These are phyloP conservation scores for Cryptococcus jaspeensis DNA, from an alignment of 1,284 basidiomycete species.

Conservation along the genomic window DNA sequence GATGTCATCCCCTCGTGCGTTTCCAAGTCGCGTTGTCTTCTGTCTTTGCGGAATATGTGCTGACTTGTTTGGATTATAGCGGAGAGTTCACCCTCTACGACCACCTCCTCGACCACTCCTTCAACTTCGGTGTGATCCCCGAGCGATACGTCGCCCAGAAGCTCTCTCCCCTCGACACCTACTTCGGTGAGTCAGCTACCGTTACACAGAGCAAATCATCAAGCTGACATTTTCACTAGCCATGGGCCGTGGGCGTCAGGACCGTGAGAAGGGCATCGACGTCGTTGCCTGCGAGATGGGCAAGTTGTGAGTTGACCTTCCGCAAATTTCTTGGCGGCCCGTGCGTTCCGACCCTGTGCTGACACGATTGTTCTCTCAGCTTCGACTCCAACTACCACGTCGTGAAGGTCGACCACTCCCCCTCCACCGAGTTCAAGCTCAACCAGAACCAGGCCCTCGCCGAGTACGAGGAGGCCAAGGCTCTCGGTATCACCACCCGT, in stretches of 20 bases:
- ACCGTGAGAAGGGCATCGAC: slow-evolving; percentile 77
- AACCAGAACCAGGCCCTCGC: slow-evolving; percentile 92
- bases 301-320: slow-evolving; percentile 70
- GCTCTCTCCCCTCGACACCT: slow-evolving; percentile 88
- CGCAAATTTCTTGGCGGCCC: slow-evolving; percentile 52
- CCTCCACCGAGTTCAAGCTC: slow-evolving; percentile 90
- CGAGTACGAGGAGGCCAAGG: slow-evolving; percentile 95
- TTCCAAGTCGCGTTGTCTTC: slow-evolving; percentile 16
- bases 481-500: slow-evolving; percentile 83
- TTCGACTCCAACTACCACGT: slow-evolving; percentile 99
- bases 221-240: slow-evolving; percentile 46
- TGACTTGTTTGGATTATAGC: slow-evolving; percentile 53
- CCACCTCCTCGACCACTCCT: slow-evolving; percentile 96
- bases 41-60: background rate
- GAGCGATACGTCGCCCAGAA: slow-evolving; percentile 87
- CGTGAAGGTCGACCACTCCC: slow-evolving; percentile 95
- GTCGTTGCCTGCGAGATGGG: slow-evolving; percentile 99
- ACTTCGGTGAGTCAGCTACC: slow-evolving; percentile 62
- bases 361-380: slow-evolving; percentile 55
- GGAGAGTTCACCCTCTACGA: slow-evolving; percentile 99
- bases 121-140: slow-evolving; percentile 95
- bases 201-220: background rate
- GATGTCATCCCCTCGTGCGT: slow-evolving; percentile 87
- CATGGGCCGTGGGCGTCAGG: slow-evolving; percentile 98
- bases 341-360: slow-evolving; percentile 6